These are phyloP conservation scores for Trichoderma simmonsii DNA, from an alignment of 2,329 filamentous ascomycete species.

Conservation along the genomic window DNA sequence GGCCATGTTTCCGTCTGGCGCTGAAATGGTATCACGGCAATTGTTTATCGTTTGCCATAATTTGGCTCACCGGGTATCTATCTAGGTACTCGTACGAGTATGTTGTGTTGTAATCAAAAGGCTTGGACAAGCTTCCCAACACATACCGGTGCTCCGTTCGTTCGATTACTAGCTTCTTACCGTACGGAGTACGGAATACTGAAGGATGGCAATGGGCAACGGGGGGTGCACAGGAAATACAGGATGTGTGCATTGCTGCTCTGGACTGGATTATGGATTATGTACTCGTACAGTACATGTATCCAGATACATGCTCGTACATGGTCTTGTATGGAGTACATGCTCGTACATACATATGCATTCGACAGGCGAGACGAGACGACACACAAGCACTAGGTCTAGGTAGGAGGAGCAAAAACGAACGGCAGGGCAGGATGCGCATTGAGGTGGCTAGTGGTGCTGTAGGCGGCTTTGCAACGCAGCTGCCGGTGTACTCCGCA, in stretches of 20 bases:
- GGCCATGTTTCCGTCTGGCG: not conserved
- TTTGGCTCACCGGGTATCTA: not conserved
- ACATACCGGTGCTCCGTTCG: not conserved
- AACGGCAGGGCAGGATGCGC: not conserved
- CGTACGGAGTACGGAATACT: not conserved
- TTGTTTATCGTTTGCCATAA: not conserved
- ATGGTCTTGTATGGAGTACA: not conserved
- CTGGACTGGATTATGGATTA: not conserved
- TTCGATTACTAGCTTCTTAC: not conserved
- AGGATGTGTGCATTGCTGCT: conserved; percentile 2
- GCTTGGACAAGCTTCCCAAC: not conserved
- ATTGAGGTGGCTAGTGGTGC: not conserved
- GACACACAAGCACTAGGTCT: not conserved
- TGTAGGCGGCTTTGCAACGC: not conserved
- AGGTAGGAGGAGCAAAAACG: not conserved
- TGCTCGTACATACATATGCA: not conserved
- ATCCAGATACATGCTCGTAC: not conserved
- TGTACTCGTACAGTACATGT: not conserved
- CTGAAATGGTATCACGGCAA: not conserved
- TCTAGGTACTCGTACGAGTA: no score
- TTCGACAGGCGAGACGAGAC: not conserved
- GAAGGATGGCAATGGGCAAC: not conserved
- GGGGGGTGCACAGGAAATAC: not conserved
- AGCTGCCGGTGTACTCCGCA: conserved; percentile 13
- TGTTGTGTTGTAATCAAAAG: not conserved